phyloP scores from a whole-genome alignment of 202 grass and related monocot species.

The Elaeis oleifera region DNA sequence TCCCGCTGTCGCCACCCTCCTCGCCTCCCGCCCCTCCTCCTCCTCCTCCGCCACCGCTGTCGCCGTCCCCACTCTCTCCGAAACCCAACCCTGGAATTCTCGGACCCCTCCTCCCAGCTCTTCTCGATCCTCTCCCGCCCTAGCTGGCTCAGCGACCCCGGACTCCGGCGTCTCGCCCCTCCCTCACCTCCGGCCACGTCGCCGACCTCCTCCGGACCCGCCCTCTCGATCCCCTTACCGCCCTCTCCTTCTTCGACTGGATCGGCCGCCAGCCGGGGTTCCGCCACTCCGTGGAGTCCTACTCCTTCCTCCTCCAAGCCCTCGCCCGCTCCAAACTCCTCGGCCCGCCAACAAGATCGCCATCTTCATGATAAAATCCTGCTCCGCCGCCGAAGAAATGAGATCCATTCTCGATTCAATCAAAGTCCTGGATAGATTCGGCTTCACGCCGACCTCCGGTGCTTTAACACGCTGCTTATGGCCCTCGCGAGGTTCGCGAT shows the following conservation, averaged over 20 bases:
- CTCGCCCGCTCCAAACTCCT: conserved; percentile 33
- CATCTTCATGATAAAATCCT: conserved; percentile 58
- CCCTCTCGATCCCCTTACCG: conserved; percentile 33
- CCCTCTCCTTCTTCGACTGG: conserved; percentile 72
- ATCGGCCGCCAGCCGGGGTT: conserved; percentile 46
- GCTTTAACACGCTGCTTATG: conserved; percentile 66
- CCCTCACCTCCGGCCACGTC: conserved; percentile 46
- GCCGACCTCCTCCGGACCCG: conserved; percentile 31
- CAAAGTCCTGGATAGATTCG: conserved; percentile 41
- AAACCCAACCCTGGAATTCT: conserved; percentile 11
- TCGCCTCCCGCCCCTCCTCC: conserved; percentile 27
- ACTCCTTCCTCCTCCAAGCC: conserved; percentile 52
- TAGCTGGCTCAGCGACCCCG: conserved; percentile 42
- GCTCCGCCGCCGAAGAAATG: conserved; percentile 33
- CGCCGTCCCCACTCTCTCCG: conserved; percentile 24
- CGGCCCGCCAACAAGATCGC: conserved; percentile 35
- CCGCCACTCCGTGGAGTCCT: conserved; percentile 52
- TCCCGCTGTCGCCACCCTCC: conserved; percentile 12
- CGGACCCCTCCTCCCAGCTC: conserved; percentile 34
- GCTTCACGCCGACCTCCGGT: conserved; percentile 46
- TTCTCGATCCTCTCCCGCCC: conserved; percentile 34
- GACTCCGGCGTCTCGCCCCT: conserved; percentile 38
- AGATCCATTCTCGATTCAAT: conserved; percentile 32
- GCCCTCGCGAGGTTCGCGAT: conserved; percentile 53
- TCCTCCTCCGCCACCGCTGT: conserved; percentile 22